Evolutionary conservation across 169 alveolate species (phyloP).

Genomic region (Eimeria brunetti): DNA sequence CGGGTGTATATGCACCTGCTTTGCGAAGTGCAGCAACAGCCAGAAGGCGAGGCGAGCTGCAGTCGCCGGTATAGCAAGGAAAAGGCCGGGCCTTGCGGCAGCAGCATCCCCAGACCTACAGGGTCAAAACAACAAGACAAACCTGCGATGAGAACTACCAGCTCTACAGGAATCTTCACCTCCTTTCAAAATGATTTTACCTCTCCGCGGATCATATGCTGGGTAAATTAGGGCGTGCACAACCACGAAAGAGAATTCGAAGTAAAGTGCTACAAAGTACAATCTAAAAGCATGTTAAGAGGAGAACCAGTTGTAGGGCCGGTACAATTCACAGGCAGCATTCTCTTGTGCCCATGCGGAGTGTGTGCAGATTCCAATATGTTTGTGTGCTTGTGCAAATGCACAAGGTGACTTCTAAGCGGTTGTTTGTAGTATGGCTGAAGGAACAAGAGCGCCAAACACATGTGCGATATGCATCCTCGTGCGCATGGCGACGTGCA

Average conservation of each 20-base stretch:
- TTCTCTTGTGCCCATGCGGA: not conserved
- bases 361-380: not conserved
- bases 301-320: not conserved
- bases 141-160: not conserved
- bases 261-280: not conserved
- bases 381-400: not conserved
- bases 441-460: not conserved
- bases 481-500: not conserved
- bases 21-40: constrained; percentile 39
- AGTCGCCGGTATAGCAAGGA: constrained; percentile 41
- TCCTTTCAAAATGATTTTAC: not conserved
- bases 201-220: not conserved
- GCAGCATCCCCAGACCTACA: constrained; percentile 63
- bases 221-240: not conserved
- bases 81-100: constrained; percentile 69
- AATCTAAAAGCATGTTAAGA: not conserved
- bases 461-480: not conserved
- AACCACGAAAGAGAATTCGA: not conserved
- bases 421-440: not conserved
- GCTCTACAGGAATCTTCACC: not conserved
- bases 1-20: not conserved
- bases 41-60: constrained; percentile 42
- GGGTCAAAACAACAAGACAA: not conserved
- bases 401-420: not conserved
- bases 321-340: not conserved